Conservation (phyloP, 768 basidiomycete species). For the Mycena galopus region DNA sequence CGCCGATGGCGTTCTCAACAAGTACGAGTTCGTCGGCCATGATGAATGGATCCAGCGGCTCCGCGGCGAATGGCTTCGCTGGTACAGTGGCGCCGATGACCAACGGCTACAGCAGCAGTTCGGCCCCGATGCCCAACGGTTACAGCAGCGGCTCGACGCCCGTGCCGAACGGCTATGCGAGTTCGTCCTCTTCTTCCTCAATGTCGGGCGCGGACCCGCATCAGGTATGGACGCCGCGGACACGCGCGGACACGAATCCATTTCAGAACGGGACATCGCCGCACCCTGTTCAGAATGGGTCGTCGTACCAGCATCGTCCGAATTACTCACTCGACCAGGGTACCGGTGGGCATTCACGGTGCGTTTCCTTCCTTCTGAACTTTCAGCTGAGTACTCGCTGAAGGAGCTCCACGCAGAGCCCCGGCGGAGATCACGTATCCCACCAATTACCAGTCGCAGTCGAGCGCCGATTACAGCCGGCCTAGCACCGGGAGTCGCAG, state of each 20-base stretch:
- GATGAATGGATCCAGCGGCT: neutral
- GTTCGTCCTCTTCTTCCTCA: neutral
- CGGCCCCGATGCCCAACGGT: neutral
- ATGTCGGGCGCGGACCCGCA: slow-evolving; percentile 36
- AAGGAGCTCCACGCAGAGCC: slow-evolving; percentile 42
- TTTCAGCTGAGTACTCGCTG: neutral
- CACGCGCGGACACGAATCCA: slow-evolving; percentile 41
- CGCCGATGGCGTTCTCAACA: slow-evolving; percentile 33
- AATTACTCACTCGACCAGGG: slow-evolving; percentile 57
- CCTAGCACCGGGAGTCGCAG: slow-evolving; percentile 21
- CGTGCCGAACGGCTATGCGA: slow-evolving; percentile 24
- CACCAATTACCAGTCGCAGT: slow-evolving; percentile 22
- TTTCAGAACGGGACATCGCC: neutral
- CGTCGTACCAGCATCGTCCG: slow-evolving; percentile 43
- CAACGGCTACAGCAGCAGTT: neutral
- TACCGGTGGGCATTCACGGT: slow-evolving; percentile 61
- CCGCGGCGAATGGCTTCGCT: too few relatives aligned
- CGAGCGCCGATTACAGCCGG: slow-evolving; percentile 19
- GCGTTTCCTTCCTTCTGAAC: slow-evolving; percentile 11
- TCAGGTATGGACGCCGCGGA: slow-evolving; percentile 49
- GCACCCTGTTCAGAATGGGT: neutral
- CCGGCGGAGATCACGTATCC: slow-evolving; percentile 55
- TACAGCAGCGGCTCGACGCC: neutral
- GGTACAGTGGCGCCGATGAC: too few relatives aligned
- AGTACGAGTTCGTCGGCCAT: slow-evolving; percentile 5